phyloP scores from a whole-genome alignment of 805 yeast genomes.

The Candida golubevii region DNA sequence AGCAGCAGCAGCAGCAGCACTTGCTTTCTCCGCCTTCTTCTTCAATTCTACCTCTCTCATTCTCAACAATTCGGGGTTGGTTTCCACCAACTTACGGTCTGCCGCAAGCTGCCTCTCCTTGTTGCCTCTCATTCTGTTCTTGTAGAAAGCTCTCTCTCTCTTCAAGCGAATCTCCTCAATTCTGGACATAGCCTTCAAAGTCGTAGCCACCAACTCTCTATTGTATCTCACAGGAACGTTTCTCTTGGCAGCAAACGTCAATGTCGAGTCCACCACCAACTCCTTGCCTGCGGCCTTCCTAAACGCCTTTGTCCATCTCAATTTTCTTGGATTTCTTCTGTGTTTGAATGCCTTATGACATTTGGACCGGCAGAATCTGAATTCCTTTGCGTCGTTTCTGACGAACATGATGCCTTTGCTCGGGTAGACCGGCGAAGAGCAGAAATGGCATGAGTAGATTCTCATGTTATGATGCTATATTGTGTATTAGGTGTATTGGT shows the following conservation, averaged over 20 bases:
- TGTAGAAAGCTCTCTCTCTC: constrained; percentile 97
- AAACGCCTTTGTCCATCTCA: constrained; percentile 98
- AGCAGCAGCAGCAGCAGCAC: constrained; percentile 33
- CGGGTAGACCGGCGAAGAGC: constrained; percentile 89
- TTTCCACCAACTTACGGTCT: constrained; percentile 84
- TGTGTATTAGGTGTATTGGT: not conserved
- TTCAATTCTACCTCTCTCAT: constrained; percentile 92
- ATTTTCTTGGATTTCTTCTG: constrained; percentile 97
- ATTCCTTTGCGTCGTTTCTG: constrained; percentile 96
- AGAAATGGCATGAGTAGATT: constrained; percentile 89
- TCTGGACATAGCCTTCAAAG: constrained; percentile 92
- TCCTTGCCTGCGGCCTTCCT: constrained; percentile 99
- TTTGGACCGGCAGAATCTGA: constrained; percentile 94
- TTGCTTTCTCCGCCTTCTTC: constrained; percentile 62
- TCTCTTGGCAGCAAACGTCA: constrained; percentile 95
- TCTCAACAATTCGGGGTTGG: constrained; percentile 82
- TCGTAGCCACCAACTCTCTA: constrained; percentile 91
- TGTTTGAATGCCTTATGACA: constrained; percentile 97
- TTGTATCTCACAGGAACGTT: constrained; percentile 97
- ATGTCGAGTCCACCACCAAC: constrained; percentile 93
- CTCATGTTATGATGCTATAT: constrained; percentile 50
- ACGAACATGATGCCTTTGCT: constrained; percentile 95
- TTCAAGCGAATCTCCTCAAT: constrained; percentile 92
- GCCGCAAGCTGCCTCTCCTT: constrained; percentile 78
- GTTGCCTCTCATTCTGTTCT: constrained; percentile 98